Evolutionary conservation across 257 asterid species (phyloP), one percentile per base, ranked within the genome.

Genomic region (Nicotiana benthamiana): DNA sequence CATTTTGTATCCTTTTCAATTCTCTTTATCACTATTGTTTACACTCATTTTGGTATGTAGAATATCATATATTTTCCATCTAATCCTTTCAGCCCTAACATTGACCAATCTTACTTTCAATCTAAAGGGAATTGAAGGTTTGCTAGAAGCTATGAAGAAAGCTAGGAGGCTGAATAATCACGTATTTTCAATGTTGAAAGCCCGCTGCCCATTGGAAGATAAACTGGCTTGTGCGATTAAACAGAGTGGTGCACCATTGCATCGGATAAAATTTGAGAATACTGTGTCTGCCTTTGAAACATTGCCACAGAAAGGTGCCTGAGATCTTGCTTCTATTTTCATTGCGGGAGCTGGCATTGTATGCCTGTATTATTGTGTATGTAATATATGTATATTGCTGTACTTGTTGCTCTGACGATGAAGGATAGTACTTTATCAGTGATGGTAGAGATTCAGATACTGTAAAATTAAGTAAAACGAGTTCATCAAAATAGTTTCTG

Each of bases 211-310:
- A 3, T 89, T 95, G 81, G 99, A 95, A 87, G 99, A 95, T 91
- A 95, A 93, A 82, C 99, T 92, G 66, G 99, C 99, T 34, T 95
- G 99, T 76, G 99, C 99, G 4, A 92, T 95, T 85, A 95, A 88
- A 88, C 99, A 92, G 83, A 95, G 98, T 75, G 98, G 99, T 1
- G 97, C 97, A 1, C 98, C 97, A 2, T 22, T 95, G 83, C 99
- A 95, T 79, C 91, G 98, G 43, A 83, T 93, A 83, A 95, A 92
- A 90, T 95, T 92, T 27, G 97, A 95, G 88, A 95, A 95, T 70
- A 95, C 99, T 0, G 97, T 95, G 62, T 95, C 99, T 27, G 98
- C 99, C 60, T 95, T 95, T 5, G 98, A 95, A 88, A 95, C 99
- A 60, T 83, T 95, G 84, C 99, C 99, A 43, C 99, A 95, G 87